Percentiles rank a stretch among this genome's conserved stretches.
Conservation (phyloP, 108 stramenopile genomes). For the Fragilaria radians region DNA sequence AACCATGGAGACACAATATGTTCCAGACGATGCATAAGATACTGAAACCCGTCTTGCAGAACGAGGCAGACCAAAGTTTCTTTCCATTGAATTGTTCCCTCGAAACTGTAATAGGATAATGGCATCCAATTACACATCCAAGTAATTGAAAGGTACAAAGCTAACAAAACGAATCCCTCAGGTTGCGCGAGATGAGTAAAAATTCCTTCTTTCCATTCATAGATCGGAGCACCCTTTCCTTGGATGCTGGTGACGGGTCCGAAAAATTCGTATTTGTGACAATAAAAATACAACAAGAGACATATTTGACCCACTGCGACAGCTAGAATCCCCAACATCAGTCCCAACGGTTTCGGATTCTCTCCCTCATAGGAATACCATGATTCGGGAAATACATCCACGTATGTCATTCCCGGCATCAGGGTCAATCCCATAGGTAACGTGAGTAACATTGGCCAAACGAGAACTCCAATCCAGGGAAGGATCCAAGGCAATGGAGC, state of each 20-base stretch:
- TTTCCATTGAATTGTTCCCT: slow-evolving; percentile 69
- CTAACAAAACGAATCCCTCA: slow-evolving; percentile 86
- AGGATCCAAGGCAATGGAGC: too few species aligned
- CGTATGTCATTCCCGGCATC: slow-evolving; percentile 23
- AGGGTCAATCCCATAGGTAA: slow-evolving; percentile 53
- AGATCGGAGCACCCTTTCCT: slow-evolving; percentile 55
- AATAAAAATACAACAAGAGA: slow-evolving; percentile 55
- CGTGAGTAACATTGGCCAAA: slow-evolving; percentile 72
- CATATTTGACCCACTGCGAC: slow-evolving; percentile 80
- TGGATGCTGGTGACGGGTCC: slow-evolving; percentile 58
- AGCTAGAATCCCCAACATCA: slow-evolving; percentile 68
- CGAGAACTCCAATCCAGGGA: slow-evolving; percentile 52
- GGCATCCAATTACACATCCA: slow-evolving; percentile 90
- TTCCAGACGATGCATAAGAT: slow-evolving; percentile 76
- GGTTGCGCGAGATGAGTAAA: slow-evolving; percentile 79
- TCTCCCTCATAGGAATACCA: slow-evolving; percentile 42
- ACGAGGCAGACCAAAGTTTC: slow-evolving; percentile 60
- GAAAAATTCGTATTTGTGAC: slow-evolving; percentile 33
- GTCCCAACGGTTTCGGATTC: slow-evolving; percentile 65
- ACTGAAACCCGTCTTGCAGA: slow-evolving; percentile 85
- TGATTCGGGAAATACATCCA: slow-evolving; percentile 40
- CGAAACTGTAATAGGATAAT: slow-evolving; percentile 72
- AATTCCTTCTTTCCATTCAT: slow-evolving; percentile 66
- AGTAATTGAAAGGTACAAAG: slow-evolving; percentile 66
- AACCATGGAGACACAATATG: slow-evolving; percentile 70